Evolutionary conservation across 73 alveolate genomes (phyloP).

Genomic region (Paramecium biaurelia): DNA sequence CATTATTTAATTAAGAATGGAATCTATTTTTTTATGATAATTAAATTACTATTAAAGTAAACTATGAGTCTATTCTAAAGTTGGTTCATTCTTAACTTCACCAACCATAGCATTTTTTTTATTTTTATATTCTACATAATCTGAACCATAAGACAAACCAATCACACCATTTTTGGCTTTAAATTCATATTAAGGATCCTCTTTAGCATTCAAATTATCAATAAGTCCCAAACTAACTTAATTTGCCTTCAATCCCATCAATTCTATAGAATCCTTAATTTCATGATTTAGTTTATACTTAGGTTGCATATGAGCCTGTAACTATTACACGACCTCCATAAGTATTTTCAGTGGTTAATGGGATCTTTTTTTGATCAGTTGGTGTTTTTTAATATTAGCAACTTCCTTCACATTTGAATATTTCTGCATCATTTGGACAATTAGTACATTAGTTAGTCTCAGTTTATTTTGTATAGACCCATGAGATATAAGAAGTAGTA

Average conservation of each 20-base stretch:
- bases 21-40: background rate
- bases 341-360: background rate
- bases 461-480: background rate
- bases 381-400: background rate
- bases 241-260: background rate
- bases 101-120: background rate
- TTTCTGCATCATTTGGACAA: slow-evolving; percentile 12
- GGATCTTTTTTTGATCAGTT: background rate
- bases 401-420: slow-evolving; percentile 37
- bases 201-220: background rate
- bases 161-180: background rate
- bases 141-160: background rate
- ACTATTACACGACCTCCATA: background rate
- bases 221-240: background rate
- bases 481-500: slow-evolving; percentile 9
- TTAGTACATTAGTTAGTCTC: background rate
- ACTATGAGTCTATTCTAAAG: background rate
- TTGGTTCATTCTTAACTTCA: background rate
- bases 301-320: background rate
- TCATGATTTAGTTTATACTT: background rate
- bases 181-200: background rate
- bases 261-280: background rate
- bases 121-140: background rate
- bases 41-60: background rate
- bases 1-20: background rate